A percentile compares a stretch with the other conserved stretches of the same genome.
phyloP scores from a whole-genome alignment of 1,284 basidiomycete species.

The Cryptococcus sp. region DNA sequence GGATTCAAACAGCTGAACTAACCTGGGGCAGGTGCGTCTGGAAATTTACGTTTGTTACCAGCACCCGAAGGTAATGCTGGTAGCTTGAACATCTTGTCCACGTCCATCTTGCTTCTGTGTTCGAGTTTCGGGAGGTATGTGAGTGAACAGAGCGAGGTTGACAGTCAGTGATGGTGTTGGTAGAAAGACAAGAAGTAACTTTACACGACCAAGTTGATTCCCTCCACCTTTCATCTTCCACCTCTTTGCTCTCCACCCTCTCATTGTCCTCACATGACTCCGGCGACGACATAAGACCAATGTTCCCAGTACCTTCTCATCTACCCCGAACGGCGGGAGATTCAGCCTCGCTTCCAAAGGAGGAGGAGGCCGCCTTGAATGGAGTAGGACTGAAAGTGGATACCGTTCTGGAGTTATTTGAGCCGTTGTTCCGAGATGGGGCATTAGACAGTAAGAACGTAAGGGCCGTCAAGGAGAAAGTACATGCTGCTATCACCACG shows the following conservation, averaged over 20 bases:
- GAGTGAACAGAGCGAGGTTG: neutral
- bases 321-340: conserved; percentile 16
- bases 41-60: conserved; percentile 69
- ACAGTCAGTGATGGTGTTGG: no score
- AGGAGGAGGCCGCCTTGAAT: neutral
- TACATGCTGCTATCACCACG: conserved; percentile 18
- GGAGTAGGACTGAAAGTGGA: conserved; percentile 10
- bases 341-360: neutral
- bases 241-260: neutral
- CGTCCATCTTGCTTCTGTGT: conserved; percentile 31
- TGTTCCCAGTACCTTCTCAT: conserved; percentile 30
- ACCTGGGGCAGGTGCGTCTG: conserved; percentile 69
- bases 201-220: neutral
- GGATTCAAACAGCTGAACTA: conserved; percentile 3
- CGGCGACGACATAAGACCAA: conserved; percentile 2
- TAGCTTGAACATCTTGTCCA: conserved; percentile 48
- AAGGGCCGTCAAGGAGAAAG: conserved; percentile 10
- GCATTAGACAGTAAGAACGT: conserved; percentile 1
- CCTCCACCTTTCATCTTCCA: neutral
- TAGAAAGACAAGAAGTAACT: no score
- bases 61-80: conserved; percentile 28
- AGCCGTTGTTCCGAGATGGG: conserved; percentile 11
- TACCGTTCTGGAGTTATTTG: conserved; percentile 21
- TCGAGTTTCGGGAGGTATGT: neutral
- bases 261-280: neutral